phyloP scores from a whole-genome alignment of 257 asterid genomes.

The Jasminum sambac region DNA sequence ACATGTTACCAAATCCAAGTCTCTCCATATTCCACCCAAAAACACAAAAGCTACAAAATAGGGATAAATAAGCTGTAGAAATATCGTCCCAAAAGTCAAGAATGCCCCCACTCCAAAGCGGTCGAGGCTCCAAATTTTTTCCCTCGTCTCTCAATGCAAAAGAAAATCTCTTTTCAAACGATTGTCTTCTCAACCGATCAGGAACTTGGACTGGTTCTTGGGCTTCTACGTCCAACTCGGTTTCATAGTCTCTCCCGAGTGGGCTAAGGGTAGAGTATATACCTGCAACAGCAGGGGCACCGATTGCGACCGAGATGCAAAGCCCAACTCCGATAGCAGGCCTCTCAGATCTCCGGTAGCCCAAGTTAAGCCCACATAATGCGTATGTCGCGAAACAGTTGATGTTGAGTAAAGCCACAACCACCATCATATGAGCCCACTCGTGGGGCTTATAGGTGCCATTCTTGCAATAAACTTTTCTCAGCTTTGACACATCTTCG shows the following conservation, averaged over 20 bases:
- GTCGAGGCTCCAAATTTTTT: slow-evolving; percentile 48
- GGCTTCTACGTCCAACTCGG: slow-evolving; percentile 60
- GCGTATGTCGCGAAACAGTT: slow-evolving; percentile 85
- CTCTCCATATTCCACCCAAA: slow-evolving; percentile 98
- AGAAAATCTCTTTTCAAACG: slow-evolving; percentile 60
- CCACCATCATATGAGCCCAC: slow-evolving; percentile 90
- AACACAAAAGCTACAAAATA: slow-evolving; percentile 87
- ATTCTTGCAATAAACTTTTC: slow-evolving; percentile 68
- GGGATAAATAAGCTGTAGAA: slow-evolving; percentile 77
- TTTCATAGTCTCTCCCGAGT: slow-evolving; percentile 68
- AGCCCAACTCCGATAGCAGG: slow-evolving; percentile 82
- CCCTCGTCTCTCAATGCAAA: slow-evolving; percentile 48
- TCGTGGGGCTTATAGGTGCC: slow-evolving; percentile 78
- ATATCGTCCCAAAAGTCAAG: slow-evolving; percentile 89
- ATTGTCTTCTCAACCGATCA: slow-evolving; percentile 46
- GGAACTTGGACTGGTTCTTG: slow-evolving; percentile 35
- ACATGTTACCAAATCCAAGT: slow-evolving; percentile 90
- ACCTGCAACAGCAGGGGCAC: slow-evolving; percentile 82
- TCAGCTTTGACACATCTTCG: slow-evolving; percentile 57
- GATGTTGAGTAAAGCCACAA: slow-evolving; percentile 58
- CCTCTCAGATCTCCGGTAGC: slow-evolving; percentile 64
- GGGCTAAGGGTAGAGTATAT: slow-evolving; percentile 75
- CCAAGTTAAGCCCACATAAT: slow-evolving; percentile 72
- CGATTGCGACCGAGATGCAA: slow-evolving; percentile 60
- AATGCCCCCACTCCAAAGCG: slow-evolving; percentile 85